phyloP scores from a whole-genome alignment of 2,329 filamentous ascomycete genomes.

The Diaporthe sp. region DNA sequence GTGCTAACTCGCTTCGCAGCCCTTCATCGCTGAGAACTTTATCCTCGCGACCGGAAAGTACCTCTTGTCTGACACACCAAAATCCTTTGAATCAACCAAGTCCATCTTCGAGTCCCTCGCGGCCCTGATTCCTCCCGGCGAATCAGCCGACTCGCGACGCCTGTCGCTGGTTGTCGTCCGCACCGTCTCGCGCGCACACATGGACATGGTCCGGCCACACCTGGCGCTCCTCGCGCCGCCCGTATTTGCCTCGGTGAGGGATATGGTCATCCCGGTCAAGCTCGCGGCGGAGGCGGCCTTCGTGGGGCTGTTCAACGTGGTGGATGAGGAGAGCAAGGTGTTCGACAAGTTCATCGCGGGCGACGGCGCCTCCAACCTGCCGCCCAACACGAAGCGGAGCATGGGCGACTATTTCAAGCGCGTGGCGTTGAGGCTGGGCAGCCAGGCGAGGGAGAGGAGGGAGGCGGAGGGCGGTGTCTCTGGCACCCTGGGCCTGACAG shows the following conservation, averaged over 20 bases:
- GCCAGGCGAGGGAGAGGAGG: constrained; percentile 87
- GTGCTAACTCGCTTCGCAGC: constrained; percentile 57
- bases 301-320: constrained; percentile 89
- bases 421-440: constrained; percentile 86
- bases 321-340: constrained; percentile 85
- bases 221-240: constrained; percentile 83
- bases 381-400: constrained; percentile 82
- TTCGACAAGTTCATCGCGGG: constrained; percentile 92
- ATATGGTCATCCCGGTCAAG: constrained; percentile 94
- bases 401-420: constrained; percentile 99
- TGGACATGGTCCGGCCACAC: constrained; percentile 86
- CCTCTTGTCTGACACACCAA: constrained; percentile 77
- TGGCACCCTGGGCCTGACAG: constrained; percentile 81
- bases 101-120: constrained; percentile 85
- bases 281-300: constrained; percentile 95
- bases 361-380: constrained; percentile 73
- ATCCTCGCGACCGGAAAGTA: constrained; percentile 94
- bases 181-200: constrained; percentile 84
- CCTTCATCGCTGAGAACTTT: constrained; percentile 89
- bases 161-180: constrained; percentile 89
- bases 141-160: constrained; percentile 85
- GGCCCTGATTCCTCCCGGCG: constrained; percentile 81
- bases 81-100: constrained; percentile 82
- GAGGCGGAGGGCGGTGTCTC: constrained; percentile 93
- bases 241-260: constrained; percentile 90